A percentile compares a stretch with the other conserved stretches of the same genome.
phyloP scores from a whole-genome alignment of 176 grass and related monocot species.

The Phyllostachys edulis region DNA sequence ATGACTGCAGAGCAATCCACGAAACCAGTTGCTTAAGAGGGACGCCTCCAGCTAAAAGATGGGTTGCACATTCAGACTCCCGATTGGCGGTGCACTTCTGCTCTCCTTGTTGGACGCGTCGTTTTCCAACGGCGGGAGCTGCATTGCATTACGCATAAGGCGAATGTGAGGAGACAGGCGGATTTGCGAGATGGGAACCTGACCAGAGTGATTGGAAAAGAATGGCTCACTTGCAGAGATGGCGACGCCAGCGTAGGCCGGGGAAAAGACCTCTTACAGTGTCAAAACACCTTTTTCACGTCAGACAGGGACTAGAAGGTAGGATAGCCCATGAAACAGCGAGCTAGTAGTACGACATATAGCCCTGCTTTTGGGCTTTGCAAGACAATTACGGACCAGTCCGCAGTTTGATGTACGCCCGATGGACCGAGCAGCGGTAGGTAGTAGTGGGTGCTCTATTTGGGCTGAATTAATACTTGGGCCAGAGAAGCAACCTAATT shows the following conservation, averaged over 20 bases:
- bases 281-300: not conserved
- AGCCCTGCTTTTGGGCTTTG: not conserved
- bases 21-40: not conserved
- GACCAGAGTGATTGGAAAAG: constrained; percentile 10
- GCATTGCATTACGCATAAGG: not conserved
- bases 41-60: not conserved
- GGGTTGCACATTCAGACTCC: not conserved
- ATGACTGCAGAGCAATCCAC: not conserved
- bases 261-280: too few species aligned
- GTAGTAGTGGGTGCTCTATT: not conserved
- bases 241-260: not conserved
- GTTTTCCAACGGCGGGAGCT: not conserved
- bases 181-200: constrained; percentile 23
- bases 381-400: not conserved
- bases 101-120: not conserved
- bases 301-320: not conserved
- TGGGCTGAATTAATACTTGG: too few species aligned
- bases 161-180: not conserved
- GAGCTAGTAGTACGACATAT: not conserved
- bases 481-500: not conserved
- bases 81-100: not conserved
- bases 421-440: not conserved
- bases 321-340: not conserved
- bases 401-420: not conserved
- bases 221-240: constrained; percentile 19